These are phyloP conservation scores for Cercophora newfieldiana DNA, from an alignment of 495 filamentous ascomycete species.

Conservation along the genomic window DNA sequence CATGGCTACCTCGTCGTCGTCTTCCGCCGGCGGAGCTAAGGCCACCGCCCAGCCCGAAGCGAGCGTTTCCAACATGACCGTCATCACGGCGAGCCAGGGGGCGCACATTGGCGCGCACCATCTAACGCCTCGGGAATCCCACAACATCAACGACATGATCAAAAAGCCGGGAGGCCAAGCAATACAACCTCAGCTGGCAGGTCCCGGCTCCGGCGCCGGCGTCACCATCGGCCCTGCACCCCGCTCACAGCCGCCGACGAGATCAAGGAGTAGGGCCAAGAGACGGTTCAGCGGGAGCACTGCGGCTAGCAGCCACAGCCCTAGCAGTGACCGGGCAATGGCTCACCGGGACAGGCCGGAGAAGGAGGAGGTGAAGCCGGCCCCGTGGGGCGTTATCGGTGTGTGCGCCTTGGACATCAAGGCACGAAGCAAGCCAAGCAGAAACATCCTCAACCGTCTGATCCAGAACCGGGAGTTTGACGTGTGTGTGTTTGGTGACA, in stretches of 20 bases:
- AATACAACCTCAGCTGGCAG: conserved; percentile 14
- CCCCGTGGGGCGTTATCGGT: conserved; percentile 67
- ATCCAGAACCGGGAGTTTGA: conserved; percentile 92
- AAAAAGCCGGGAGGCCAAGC: conserved; percentile 20
- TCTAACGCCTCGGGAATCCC: conserved; percentile 44
- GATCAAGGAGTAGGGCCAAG: conserved; percentile 72
- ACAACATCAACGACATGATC: conserved; percentile 38
- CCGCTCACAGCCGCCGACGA: conserved; percentile 49
- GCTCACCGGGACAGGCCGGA: conserved; percentile 37
- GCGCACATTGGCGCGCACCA: conserved; percentile 39
- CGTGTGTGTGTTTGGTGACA: conserved; percentile 95
- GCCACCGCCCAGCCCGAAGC: conserved; percentile 48
- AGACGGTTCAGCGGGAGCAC: conserved; percentile 77
- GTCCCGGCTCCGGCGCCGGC: conserved; percentile 9
- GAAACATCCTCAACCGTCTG: conserved; percentile 90
- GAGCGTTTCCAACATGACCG: conserved; percentile 52
- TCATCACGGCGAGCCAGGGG: conserved; percentile 52
- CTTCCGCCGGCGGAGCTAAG: conserved; percentile 26
- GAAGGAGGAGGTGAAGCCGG: conserved; percentile 52
- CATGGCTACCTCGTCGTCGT: conserved; percentile 30
- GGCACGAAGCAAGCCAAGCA: conserved; percentile 90
- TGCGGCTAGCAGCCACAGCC: conserved; percentile 68
- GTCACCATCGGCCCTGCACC: conserved; percentile 15
- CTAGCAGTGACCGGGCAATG: conserved; percentile 54
- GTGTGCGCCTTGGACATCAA: conserved; percentile 96